Percentiles rank a stretch among this genome's conserved stretches.
Conservation (phyloP, 164 flowering plant genomes). For the Piper longum region DNA sequence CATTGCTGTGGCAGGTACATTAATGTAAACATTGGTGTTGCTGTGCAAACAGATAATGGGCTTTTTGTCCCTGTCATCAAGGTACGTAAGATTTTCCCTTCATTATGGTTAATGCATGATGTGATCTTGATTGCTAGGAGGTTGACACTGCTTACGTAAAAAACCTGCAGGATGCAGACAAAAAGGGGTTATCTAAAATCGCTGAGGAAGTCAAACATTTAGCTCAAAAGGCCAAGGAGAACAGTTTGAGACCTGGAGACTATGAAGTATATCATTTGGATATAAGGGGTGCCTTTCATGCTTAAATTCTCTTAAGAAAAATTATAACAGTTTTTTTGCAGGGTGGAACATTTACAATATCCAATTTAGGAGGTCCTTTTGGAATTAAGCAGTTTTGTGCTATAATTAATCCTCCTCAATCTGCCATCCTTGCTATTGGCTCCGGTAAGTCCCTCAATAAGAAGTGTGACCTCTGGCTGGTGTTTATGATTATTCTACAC, state of each 20-base stretch:
- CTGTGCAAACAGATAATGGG: constrained; percentile 94
- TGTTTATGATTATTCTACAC: no score
- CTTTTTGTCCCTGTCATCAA: constrained; percentile 76
- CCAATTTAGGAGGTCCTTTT: constrained; percentile 90
- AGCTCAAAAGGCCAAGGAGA: constrained; percentile 83
- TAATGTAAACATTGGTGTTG: constrained; percentile 79
- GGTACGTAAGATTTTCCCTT: constrained; percentile 25
- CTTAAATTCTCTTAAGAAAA: not conserved
- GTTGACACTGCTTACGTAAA: no score
- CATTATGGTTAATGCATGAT: not conserved
- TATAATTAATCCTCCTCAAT: constrained; percentile 84
- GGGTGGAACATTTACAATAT: constrained; percentile 94
- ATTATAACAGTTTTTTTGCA: constrained; percentile 16
- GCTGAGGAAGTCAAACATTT: constrained; percentile 68
- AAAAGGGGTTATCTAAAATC: constrained; percentile 79
- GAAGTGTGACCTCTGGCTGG: not conserved
- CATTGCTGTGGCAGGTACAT: constrained; percentile 35
- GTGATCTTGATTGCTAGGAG: not conserved
- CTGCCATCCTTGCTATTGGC: constrained; percentile 96
- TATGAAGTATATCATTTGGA: constrained; percentile 48
- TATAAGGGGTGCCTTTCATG: not conserved
- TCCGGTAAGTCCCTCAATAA: constrained; percentile 40
- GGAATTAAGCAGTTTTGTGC: constrained; percentile 93
- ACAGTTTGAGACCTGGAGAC: constrained; percentile 84
- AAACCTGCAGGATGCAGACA: constrained; percentile 76